A percentile compares a stretch with the other conserved stretches of the same genome.
These are phyloP conservation scores for Aspergillus pseudoterreus DNA, from an alignment of 2,329 filamentous ascomycete genomes.

Conservation along the genomic window DNA sequence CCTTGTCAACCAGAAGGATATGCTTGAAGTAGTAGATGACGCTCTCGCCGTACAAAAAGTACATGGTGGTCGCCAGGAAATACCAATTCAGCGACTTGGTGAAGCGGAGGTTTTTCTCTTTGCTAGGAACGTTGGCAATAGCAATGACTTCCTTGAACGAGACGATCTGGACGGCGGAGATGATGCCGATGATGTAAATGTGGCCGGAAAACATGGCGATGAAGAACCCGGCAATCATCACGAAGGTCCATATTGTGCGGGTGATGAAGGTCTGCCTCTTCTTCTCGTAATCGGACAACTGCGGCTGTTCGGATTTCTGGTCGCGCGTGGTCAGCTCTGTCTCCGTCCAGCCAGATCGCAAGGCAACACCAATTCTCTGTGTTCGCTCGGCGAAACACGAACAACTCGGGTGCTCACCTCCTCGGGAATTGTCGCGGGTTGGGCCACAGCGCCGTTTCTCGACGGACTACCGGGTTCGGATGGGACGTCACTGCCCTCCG, in stretches of 20 bases:
- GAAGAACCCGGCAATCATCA: conserved; percentile 96
- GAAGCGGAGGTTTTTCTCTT: conserved; percentile 83
- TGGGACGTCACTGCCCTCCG: conserved; percentile 51
- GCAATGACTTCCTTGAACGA: conserved; percentile 99
- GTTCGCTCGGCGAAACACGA: background rate
- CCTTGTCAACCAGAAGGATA: conserved; percentile 89
- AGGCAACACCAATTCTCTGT: background rate
- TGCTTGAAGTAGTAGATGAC: conserved; percentile 99
- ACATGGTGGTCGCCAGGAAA: conserved; percentile 98
- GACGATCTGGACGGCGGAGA: conserved; percentile 90
- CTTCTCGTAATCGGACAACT: conserved; percentile 81
- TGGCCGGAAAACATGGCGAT: conserved; percentile 89
- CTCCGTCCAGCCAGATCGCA: background rate
- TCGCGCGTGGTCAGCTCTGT: conserved; percentile 7
- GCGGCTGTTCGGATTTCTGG: conserved; percentile 36
- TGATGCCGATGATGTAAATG: conserved; percentile 91
- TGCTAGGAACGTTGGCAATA: conserved; percentile 90
- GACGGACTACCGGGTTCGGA: conserved; percentile 51
- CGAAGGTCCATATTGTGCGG: conserved; percentile 93
- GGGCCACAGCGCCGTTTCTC: conserved; percentile 38
- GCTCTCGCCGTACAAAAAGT: conserved; percentile 97
- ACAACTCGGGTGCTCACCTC: conserved; percentile 23
- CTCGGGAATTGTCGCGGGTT: conserved; percentile 32
- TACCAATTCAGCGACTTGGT: conserved; percentile 99
- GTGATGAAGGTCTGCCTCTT: conserved; percentile 98